Evolutionary conservation across 225 moss, liverwort and hornwort genomes (phyloP), one percentile per base, ranked within the genome.

Genomic region (Bryoerythrophyllum caledonicum): DNA sequence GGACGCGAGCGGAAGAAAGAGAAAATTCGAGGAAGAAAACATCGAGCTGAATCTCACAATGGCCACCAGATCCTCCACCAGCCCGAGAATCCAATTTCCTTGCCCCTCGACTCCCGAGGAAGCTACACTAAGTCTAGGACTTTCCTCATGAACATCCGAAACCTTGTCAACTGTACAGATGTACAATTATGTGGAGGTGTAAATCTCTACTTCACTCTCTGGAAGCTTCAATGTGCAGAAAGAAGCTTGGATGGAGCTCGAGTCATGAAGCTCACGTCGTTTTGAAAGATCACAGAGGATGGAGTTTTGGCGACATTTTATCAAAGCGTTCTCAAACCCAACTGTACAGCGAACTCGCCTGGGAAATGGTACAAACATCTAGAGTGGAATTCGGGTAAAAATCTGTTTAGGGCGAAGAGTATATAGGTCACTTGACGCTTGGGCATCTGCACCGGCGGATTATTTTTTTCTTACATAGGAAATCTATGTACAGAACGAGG

Each of bases 11-110:
- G 65, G 24, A 27, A 74, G 70, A 8, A 70, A 65, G 20, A 70
- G 73, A 60, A 25, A 63, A 59, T 34, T 63, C 5, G 74, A 80
- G 65, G 84, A 84, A 65, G 84, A 84, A 28, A 65, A 17, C n/a
- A 65, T 84, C 7, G 74, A 69, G 78, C 74, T 84, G 17, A 51
- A 78, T 60, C 84, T 84, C 32, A 84, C 84, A 1, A 84, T 84
- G 78, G 81, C 81, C 70, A 81, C 81, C 63, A 64, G 66, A 62
- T 10, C 62, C 7, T 70, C 61, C 2, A 3, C 32, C 5, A 81
- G 76, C 23, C 81, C 77, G 5, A 78, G 4, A 28, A 24, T 78
- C 24, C 65, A 74, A 35, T 81, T 81, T 41, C 74, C 78, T 2
- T 40, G 74, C 32, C 78, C 81, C 35, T 78, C 84, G 32, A 73